phyloP scores from a whole-genome alignment of 345 rosid species.

The Anastatica hierochuntica region DNA sequence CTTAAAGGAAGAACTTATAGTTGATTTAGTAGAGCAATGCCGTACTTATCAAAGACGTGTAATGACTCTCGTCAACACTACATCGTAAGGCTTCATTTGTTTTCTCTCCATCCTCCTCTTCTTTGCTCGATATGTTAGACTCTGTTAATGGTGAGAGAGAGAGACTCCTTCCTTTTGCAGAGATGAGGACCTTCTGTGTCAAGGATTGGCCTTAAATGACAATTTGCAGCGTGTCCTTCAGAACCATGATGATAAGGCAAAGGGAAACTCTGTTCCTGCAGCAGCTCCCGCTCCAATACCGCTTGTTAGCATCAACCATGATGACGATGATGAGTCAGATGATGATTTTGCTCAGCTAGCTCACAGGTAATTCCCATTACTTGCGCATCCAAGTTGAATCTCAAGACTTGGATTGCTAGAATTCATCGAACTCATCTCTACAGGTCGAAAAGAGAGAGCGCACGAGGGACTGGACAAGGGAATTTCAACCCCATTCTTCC shows the following conservation, averaged over 20 bases:
- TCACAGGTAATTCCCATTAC: constrained; percentile 43
- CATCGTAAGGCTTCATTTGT: constrained; percentile 42
- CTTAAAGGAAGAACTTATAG: constrained; percentile 70
- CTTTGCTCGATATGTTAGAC: background rate
- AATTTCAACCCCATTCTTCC: constrained; percentile 48
- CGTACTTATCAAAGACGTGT: constrained; percentile 72
- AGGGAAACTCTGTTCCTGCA: constrained; percentile 29
- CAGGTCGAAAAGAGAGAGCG: constrained; percentile 67
- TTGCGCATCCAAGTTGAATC: background rate
- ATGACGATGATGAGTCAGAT: constrained; percentile 60
- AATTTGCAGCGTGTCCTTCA: constrained; percentile 71
- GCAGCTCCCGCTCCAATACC: constrained; percentile 37
- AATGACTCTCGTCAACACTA: constrained; percentile 58
- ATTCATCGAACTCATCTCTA: constrained; percentile 7
- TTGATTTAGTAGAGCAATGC: constrained; percentile 87
- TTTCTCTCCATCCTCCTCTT: background rate
- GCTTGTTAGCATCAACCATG: constrained; percentile 28
- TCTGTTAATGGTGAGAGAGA: constrained; percentile 25
- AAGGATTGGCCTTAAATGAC: constrained; percentile 81
- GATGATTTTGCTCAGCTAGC: constrained; percentile 72
- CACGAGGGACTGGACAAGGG: constrained; percentile 25
- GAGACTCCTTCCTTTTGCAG: constrained; percentile 28
- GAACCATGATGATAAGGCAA: constrained; percentile 64
- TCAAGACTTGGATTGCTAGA: background rate
- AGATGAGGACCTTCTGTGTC: constrained; percentile 71